Base-by-base conservation (phyloP, 2,329 filamentous ascomycete species). In the Cytospora chrysosperma region DNA sequence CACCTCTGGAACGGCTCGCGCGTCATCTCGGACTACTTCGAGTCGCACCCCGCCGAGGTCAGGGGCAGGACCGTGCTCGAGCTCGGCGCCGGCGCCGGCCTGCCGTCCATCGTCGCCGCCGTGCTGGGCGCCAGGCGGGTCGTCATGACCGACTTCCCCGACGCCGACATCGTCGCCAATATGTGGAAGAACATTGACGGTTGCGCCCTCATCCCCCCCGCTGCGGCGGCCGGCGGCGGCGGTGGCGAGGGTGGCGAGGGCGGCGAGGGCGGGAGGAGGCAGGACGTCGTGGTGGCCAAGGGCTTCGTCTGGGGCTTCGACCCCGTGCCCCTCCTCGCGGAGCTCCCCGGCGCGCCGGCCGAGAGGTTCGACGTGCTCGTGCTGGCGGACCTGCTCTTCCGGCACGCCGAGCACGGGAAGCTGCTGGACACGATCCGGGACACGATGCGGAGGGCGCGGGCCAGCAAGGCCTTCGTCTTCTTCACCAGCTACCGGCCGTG, bases 401-500 rank as follows among this genome's bases (percentile, higher is more conserved):
- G 95, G 65, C 93, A 97, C 74, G 90, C 88, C 5, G 93, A 97
- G 78, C 94, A 97, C 72, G 80, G 77, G 2, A 92, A 91, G 71
- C 81, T 97, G 65, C 81, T 96, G 68, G 82, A 84, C 68, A 92
- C 89, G 4, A 85, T 97, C 65, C 79, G 84, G 70, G 74, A 83
- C 71, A 91, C 89, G 19, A 76, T 97, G 70, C 84, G 82, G 69
- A 81, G 78, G 66, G 75, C 78, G 4, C 70, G 74, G 4, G 78
- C 79, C 2, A 85, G 88, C 56, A 82, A 82, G 60, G 92, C 93
- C 2, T 85, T 93, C 70, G 93, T 97, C 9, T 96, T 97, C 75
- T 98, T 97, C 78, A 96, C 93, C 0, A 93, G 92, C 24, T 97
- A 98, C 77, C 83, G 95, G 67, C 93, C 94, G 1, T 97, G 93